Conservation (phyloP, 1,284 basidiomycete species). For the Ustilago lituana region DNA sequence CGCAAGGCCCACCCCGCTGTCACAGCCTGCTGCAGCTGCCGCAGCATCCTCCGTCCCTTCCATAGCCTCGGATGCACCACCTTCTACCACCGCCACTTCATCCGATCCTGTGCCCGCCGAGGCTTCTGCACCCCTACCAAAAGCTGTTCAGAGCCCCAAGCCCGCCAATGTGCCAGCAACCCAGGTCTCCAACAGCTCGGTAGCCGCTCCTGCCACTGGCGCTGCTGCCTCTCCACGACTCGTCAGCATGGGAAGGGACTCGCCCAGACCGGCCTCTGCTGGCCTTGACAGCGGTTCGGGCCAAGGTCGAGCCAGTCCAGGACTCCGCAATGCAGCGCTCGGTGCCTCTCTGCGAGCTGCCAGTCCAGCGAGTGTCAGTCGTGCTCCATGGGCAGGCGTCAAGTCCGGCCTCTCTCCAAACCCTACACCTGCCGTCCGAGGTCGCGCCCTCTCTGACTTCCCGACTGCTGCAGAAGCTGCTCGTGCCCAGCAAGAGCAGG, state of each 20-base stretch:
- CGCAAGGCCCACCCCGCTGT: conserved; percentile 17
- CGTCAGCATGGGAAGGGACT: conserved; percentile 48
- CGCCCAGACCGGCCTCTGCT: conserved; percentile 36
- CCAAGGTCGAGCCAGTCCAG: conserved; percentile 46
- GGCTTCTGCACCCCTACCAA: conserved; percentile 25
- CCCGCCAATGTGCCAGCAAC: conserved; percentile 15
- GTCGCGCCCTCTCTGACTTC: conserved; percentile 53
- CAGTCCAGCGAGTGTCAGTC: conserved; percentile 40
- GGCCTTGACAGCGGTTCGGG: conserved; percentile 37
- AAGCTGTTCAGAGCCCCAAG: conserved; percentile 27
- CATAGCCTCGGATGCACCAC: conserved; percentile 4
- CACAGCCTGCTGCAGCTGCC: conserved; percentile 8
- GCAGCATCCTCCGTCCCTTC: conserved; percentile 3
- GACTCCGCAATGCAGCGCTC: conserved; percentile 49
- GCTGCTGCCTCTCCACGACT: conserved; percentile 49
- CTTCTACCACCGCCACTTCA: neutral
- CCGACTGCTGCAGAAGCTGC: conserved; percentile 65
- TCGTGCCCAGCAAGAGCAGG: conserved; percentile 57
- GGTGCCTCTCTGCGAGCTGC: conserved; percentile 32
- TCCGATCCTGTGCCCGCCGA: conserved; percentile 32
- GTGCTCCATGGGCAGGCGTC: conserved; percentile 56
- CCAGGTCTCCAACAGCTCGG: conserved; percentile 2
- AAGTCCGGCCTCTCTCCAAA: conserved; percentile 32
- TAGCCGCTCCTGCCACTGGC: conserved; percentile 4
- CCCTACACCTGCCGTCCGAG: conserved; percentile 14